phyloP scores from a whole-genome alignment of 305 asterid species.

The Fraxinus paxiana region DNA sequence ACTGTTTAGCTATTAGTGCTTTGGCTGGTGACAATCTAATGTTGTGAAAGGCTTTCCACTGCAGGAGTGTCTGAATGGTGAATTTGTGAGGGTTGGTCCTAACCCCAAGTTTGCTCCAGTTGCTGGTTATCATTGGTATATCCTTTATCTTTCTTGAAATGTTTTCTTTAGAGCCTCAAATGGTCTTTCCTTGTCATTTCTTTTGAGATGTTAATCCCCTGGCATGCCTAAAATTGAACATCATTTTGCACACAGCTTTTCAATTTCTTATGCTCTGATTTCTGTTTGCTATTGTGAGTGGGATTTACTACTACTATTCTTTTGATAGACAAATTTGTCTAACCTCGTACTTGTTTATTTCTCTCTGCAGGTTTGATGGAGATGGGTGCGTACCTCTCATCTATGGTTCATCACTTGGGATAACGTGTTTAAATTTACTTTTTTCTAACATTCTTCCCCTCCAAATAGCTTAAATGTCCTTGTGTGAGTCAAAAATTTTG shows the following conservation, averaged over 20 bases:
- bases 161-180: neutral
- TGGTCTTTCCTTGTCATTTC: neutral
- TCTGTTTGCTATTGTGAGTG: neutral
- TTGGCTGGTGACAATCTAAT: conserved; percentile 3
- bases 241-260: conserved; percentile 1
- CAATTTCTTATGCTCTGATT: conserved; percentile 5
- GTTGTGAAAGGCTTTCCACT: conserved; percentile 3
- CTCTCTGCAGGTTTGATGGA: conserved; percentile 89
- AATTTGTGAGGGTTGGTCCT: conserved; percentile 94
- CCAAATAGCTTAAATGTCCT: conserved; percentile 2
- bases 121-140: conserved; percentile 96
- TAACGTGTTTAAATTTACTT: neutral
- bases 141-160: neutral
- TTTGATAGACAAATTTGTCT: conserved; percentile 1
- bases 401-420: conserved; percentile 22
- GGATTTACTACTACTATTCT: conserved; percentile 13
- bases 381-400: conserved; percentile 71
- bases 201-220: neutral
- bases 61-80: conserved; percentile 95
- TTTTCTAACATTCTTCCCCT: conserved; percentile 5
- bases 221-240: neutral
- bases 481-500: neutral
- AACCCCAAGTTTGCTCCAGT: conserved; percentile 88
- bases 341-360: conserved; percentile 20
- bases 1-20: neutral